Percentiles rank a stretch among this genome's conserved stretches.
Conservation (phyloP, 257 asterid genomes). For the Solanum virginianum region DNA sequence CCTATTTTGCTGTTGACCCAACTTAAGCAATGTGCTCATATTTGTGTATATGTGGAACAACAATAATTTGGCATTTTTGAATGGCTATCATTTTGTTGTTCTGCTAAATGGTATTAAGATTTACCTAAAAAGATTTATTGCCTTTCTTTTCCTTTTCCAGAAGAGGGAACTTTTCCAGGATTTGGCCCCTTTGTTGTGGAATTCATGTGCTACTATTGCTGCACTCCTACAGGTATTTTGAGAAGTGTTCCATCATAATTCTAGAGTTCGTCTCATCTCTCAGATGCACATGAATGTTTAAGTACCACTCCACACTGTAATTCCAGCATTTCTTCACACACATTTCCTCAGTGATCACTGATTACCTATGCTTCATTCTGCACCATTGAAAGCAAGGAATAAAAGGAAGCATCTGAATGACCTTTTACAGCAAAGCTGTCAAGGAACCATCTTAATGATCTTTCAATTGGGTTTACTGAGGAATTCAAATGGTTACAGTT, state of each 20-base stretch:
- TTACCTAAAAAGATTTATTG: background rate
- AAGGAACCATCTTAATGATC: background rate
- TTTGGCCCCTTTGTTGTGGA: slow-evolving; percentile 26
- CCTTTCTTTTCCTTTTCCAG: background rate
- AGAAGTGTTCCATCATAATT: background rate
- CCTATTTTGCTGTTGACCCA: background rate
- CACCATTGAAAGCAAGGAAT: background rate
- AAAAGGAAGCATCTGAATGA: background rate
- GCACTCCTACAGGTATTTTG: slow-evolving; percentile 29
- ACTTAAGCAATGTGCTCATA: background rate
- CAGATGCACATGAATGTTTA: background rate
- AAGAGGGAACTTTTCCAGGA: slow-evolving; percentile 5
- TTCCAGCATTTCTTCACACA: background rate
- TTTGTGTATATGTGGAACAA: background rate
- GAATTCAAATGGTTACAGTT: background rate
- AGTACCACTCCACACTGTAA: background rate
- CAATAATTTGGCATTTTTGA: background rate
- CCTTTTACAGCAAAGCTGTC: background rate
- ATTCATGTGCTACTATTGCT: slow-evolving; percentile 25
- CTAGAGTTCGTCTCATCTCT: background rate
- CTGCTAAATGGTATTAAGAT: background rate
- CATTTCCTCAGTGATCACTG: background rate
- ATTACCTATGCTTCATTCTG: background rate
- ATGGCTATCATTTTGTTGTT: background rate
- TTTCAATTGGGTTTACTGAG: background rate